Base-by-base conservation (phyloP, 345 rosid genomes). In the Excoecaria agallocha region DNA sequence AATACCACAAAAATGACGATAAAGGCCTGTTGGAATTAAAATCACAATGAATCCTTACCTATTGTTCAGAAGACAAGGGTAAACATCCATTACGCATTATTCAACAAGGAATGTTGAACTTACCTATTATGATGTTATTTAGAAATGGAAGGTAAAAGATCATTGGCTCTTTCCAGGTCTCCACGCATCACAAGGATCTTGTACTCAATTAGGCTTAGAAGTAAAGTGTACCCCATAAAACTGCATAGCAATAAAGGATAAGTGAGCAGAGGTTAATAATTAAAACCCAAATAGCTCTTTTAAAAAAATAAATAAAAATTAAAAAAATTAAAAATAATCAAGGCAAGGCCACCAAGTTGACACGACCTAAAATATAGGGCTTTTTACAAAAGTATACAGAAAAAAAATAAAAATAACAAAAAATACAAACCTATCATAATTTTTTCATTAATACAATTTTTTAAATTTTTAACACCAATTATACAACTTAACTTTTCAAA, bases 101-200 rank as follows among this genome's bases (percentile, higher is more conserved):
- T 41, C 76, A 20, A 60, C 30, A 58, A 9, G 52, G 7, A 80
- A 74, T n/a, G 15, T 3, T 6, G 38, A n/a, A 41, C 17, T n/a
- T 86, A 92, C 97, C 91, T 92, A 77, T 92, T 92, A 70, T 89
- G 91, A 75, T 92, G 93, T 74, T 92, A 94, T 80, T 86, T 86
- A 63, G 97, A 96, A 76, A 92, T 92, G 61, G 97, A 84, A 68
- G 96, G 96, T 77, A 92, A 88, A 69, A 92, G 70, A 78, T 87
- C 93, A 78, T 81, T 86, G 81, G 97, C 97, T 78, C 85, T 90
- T 35, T 89, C 92, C 13, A 90, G 73, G 78, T 92, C 97, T 58
- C 97, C 97, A 72, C 97, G 97, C 97, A 92, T 92, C 74, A 92
- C 96, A 78, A 92, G 92, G 78, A 96, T 92, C 86, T 92, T 92